Evolutionary conservation across 31 red algal species (phyloP), one percentile per base, ranked within the genome.

Genomic region (Odonthalia washingtoniensis): DNA sequence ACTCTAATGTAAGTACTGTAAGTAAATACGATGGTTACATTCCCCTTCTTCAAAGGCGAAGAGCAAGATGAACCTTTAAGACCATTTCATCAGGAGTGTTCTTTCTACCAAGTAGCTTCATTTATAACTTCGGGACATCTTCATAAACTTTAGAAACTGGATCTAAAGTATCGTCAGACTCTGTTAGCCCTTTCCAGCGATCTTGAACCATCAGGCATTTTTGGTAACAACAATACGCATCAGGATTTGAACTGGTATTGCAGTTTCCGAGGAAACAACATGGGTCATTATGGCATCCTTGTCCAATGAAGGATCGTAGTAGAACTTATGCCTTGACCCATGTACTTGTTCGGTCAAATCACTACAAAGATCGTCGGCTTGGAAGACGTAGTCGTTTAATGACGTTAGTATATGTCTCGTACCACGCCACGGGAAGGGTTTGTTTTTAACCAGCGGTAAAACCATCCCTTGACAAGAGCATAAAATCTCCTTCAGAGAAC

Each of bases 21-120:
- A n/a, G n/a, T n/a, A n/a, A n/a, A n/a, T n/a, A n/a, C n/a, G n/a
- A n/a, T n/a, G 49, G 49, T 57, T 57, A 57, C 49, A 57, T 21
- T 57, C 49, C 49, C 49, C 21, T 57, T 57, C 49, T 57, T 57
- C 49, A 57, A 57, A 57, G 49, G 49, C 21, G 49, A 57, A 57
- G 49, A 9, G 9, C 49, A 9, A 57, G 49, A 57, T 21, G 49
- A 9, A 21, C 49, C 21, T 57, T 57, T 9, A 21, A 9, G 9
- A 57, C 49, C 21, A 57, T 14, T 14, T 57, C 49, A 21, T 9
- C 12, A 21, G 49, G 49, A 14, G 49, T 21, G 21, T 57, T 57
- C 21, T 57, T 57, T 9, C 21, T 9, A 14, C 49, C 12, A 9
- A 57, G 49, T 57, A 57, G 49, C 49, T 57, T 57, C 21, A 57